These are phyloP conservation scores for Lachnellula cervina DNA, from an alignment of 2,329 filamentous ascomycete genomes.

Conservation along the genomic window DNA sequence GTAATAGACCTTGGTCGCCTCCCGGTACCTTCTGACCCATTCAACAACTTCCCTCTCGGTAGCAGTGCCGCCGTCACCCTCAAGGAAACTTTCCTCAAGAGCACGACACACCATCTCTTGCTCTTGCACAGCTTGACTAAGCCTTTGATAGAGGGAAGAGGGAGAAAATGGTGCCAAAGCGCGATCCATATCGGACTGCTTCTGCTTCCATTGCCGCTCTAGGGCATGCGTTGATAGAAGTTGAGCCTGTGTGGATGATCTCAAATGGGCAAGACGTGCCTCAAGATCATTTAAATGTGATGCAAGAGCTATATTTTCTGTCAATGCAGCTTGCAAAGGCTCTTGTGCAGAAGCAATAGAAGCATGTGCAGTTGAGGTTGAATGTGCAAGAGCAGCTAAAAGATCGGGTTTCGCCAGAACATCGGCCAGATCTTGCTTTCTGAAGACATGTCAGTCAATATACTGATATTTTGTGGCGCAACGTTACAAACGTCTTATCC, in stretches of 20 bases:
- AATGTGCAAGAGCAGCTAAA: constrained; percentile 69
- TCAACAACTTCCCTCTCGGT: constrained; percentile 79
- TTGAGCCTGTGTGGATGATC: constrained; percentile 71
- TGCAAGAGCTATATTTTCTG: constrained; percentile 68
- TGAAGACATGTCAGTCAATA: constrained; percentile 33
- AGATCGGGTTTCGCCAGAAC: constrained; percentile 61
- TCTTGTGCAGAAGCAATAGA: constrained; percentile 62
- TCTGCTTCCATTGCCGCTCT: constrained; percentile 87
- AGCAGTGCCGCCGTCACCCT: constrained; percentile 46
- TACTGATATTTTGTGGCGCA: constrained; percentile 15
- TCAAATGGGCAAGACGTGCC: constrained; percentile 51
- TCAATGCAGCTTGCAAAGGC: constrained; percentile 59
- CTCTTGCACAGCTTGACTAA: constrained; percentile 72
- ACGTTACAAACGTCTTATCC: constrained; percentile 68
- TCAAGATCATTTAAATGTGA: constrained; percentile 58
- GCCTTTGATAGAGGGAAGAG: constrained; percentile 75
- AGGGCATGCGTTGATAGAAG: constrained; percentile 78
- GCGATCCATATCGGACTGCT: constrained; percentile 83
- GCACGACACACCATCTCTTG: constrained; percentile 76
- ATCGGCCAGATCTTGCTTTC: constrained; percentile 72
- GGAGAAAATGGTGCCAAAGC: constrained; percentile 82
- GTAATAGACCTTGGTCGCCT: constrained; percentile 74
- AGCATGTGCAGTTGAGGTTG: constrained; percentile 63
- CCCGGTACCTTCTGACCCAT: constrained; percentile 77
- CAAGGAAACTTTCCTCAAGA: constrained; percentile 86